Evolutionary conservation across 129 eudicot genomes (phyloP), one percentile per base, ranked within the genome.

Genomic region (Escallonia herrerae): DNA sequence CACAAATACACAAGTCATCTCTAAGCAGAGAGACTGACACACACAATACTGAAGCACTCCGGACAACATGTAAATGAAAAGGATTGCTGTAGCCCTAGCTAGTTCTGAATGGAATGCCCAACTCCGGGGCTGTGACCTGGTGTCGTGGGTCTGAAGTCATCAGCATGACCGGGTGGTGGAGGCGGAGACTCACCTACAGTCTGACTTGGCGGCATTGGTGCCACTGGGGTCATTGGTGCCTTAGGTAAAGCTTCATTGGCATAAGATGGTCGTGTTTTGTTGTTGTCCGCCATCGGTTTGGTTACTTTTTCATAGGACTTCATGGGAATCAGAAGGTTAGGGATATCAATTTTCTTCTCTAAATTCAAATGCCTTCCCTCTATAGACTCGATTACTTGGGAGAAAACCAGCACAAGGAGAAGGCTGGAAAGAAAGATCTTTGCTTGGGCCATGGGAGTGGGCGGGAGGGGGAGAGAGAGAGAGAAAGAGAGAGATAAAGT

Each of bases 41-140:
- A 22, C 33, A 22, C 33, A 22, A 22, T 22, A 22, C 33, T 22
- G 33, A 22, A 22, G 33, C 33, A 22, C 33, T 22, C 33, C 33
- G 33, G 33, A 22, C 33, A 0, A 22, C 33, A 22, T 22, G 33
- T 22, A 22, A 22, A 22, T 22, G 33, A 22, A 22, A 22, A 22
- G 33, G 33, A 22, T 22, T 22, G 33, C 33, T 22, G 71, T 53
- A 84, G 80, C 5, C 74, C 74, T 66, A 73, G 69, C 33, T 37
- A 56, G 52, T 42, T 10, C n/a, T 69, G 80, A 9, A 55, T 56
- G 42, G 80, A 73, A 65, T 79, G 79, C 8, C 83, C 83, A 49
- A 74, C 72, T 6, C 83, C 83, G 6, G 83, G 83, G 33, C 83
- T 79, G 47, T 58, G 76, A 59, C 83, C 83, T 3, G 79, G 83